Evolutionary conservation across 192 early-diverging fungal genomes (phyloP).

Genomic region (Powellomyces hirtus): DNA sequence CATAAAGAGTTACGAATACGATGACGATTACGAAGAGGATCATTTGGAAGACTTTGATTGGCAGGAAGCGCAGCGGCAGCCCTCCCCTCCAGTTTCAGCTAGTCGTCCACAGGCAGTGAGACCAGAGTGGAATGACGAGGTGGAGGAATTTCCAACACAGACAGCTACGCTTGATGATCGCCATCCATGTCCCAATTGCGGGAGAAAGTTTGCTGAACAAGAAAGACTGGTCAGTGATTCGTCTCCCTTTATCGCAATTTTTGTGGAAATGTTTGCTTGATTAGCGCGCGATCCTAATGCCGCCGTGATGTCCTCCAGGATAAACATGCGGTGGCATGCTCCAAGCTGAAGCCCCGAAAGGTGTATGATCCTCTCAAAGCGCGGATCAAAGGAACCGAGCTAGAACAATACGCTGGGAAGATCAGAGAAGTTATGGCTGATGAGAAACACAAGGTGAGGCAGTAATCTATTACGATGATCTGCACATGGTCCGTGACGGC

Average conservation of each 20-base stretch:
- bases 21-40: not conserved
- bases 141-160: not conserved
- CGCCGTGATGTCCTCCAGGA: conserved; percentile 27
- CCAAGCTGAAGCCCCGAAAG: conserved; percentile 42
- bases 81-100: not conserved
- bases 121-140: conserved; percentile 10
- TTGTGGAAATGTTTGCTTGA: too few relatives aligned
- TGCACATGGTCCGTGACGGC: too few relatives aligned
- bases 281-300: not conserved
- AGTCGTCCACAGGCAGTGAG: not conserved
- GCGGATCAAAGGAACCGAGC: conserved; percentile 50
- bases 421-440: not conserved
- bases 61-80: not conserved
- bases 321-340: conserved; percentile 45
- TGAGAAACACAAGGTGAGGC: too few relatives aligned
- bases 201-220: conserved; percentile 47
- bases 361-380: conserved; percentile 48
- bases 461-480: too few relatives aligned
- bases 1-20: not conserved
- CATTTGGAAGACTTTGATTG: not conserved
- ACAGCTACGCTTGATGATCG: not conserved
- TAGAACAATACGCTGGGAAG: conserved; percentile 46
- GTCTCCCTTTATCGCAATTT: not conserved
- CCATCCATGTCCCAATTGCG: conserved; percentile 42
- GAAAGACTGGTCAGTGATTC: conserved; percentile 35